Evolutionary conservation across 78 protist genomes (phyloP), one percentile per base, ranked within the genome.

Genomic region (Trichosphaerium sp.): DNA sequence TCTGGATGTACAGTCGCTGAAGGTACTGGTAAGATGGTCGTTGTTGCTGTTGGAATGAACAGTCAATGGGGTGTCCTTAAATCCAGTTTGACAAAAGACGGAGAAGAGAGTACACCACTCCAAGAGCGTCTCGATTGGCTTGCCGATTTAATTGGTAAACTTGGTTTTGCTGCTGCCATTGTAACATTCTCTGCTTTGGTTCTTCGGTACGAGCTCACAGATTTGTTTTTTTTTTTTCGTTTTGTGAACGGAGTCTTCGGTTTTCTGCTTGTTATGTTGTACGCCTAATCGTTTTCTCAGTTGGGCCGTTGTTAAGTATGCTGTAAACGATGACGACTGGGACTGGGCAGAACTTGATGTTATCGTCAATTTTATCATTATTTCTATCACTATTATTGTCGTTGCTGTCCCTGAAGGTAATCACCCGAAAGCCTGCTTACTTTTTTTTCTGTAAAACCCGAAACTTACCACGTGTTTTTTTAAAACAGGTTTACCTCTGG

Each of bases 401-500:
- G 94, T 92, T n/a, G 96, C 95, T n/a, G 77, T 96, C 23, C 97
- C 97, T 21, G 95, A 90, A 12, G 68, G 32, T 32, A 6, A 21
- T 12, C 57, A 21, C 21, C n/a, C n/a, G n/a, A n/a, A n/a, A n/a
- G n/a, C n/a, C n/a, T n/a, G n/a, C n/a, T n/a, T n/a, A n/a, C n/a
- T n/a, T n/a, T n/a, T 26, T 57, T 57, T 57, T 21, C 32, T 57
- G 21, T 18, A 21, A 57, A 18, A 26, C 18, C 62, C 58, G 52
- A 57, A 57, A 31, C 18, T 62, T 11, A 28, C 47, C 35, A 26
- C 69, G 12, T 34, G 4, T 25, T 10, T 35, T 7, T n/a, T n/a
- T n/a, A n/a, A n/a, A n/a, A 88, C 85, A 73, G 96, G 93, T 0
- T 69, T 96, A 14, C 97, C 98, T 4, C 87, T 94, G 3, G 90